These are phyloP conservation scores for Stagonosporopsis chrysanthemi DNA, from an alignment of 2,329 filamentous ascomycete species.

Conservation along the genomic window DNA sequence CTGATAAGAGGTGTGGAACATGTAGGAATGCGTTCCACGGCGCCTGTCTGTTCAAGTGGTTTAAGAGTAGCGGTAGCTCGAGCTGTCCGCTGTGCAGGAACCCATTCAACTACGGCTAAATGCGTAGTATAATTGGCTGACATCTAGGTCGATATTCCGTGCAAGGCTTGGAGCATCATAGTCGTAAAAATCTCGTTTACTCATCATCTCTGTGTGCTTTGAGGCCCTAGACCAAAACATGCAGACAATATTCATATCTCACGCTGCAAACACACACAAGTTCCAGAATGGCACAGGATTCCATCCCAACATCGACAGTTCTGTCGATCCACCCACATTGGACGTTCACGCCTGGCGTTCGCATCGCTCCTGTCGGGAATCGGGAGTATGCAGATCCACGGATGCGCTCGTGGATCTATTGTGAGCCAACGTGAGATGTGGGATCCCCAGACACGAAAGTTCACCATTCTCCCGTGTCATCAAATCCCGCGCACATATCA, in stretches of 20 bases:
- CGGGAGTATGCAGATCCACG: too few species aligned
- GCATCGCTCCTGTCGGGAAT: too few species aligned
- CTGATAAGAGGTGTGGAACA: constrained; percentile 88
- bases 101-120: constrained; percentile 71
- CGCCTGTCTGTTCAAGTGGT: constrained; percentile 94
- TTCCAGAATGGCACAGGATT: too few species aligned
- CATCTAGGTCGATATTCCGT: background rate
- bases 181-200: too few species aligned
- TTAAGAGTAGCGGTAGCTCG: constrained; percentile 89
- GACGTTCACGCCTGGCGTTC: too few species aligned
- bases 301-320: too few species aligned
- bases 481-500: background rate
- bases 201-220: too few species aligned
- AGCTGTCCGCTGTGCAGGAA: constrained; percentile 94
- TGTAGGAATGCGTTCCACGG: constrained; percentile 95
- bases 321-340: too few species aligned
- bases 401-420: too few species aligned
- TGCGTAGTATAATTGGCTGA: background rate
- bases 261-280: background rate
- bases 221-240: background rate
- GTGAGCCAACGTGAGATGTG: background rate
- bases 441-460: background rate
- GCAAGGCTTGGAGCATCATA: background rate
- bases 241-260: background rate
- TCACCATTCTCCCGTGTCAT: background rate